Percentiles rank a stretch among this genome's conserved stretches.
Conservation (phyloP, 2,329 filamentous ascomycete genomes). For the Ophiosphaerella korrae region DNA sequence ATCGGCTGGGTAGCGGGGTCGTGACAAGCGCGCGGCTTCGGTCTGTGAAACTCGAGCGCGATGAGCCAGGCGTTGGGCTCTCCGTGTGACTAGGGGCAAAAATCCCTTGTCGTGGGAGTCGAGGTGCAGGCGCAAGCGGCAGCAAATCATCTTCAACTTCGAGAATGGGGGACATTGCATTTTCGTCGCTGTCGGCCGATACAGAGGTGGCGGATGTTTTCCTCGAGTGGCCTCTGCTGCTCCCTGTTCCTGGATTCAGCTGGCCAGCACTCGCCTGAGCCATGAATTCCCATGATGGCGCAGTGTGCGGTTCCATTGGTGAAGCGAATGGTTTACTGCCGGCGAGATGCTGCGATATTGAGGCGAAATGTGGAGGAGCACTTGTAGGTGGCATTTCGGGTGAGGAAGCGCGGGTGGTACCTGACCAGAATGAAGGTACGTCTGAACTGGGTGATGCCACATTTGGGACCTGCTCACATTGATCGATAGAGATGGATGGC, state of each 20-base stretch:
- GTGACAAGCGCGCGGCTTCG: slow-evolving; percentile 39
- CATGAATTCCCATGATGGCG: slow-evolving; percentile 45
- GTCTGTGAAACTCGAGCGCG: slow-evolving; percentile 38
- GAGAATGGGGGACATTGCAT: slow-evolving; percentile 32
- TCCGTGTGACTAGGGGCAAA: slow-evolving; percentile 35
- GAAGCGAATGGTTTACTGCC: slow-evolving; percentile 26
- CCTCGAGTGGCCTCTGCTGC: slow-evolving; percentile 32
- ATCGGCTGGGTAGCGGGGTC: slow-evolving; percentile 39
- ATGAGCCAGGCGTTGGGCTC: slow-evolving; percentile 31
- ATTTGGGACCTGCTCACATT: slow-evolving; percentile 43
- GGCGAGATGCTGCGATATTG: slow-evolving; percentile 21
- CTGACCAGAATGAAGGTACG: slow-evolving; percentile 46
- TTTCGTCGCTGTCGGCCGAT: slow-evolving; percentile 36
- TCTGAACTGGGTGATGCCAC: slow-evolving; percentile 39
- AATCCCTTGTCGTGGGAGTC: slow-evolving; percentile 37
- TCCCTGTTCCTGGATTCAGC: slow-evolving; percentile 25
- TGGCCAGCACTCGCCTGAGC: slow-evolving; percentile 27
- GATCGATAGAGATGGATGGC: slow-evolving; percentile 44
- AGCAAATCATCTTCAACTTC: slow-evolving; percentile 39
- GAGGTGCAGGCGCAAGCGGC: slow-evolving; percentile 31
- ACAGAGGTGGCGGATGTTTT: slow-evolving; percentile 41
- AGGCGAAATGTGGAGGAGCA: slow-evolving; percentile 26
- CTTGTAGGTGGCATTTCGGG: slow-evolving; percentile 41
- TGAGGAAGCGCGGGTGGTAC: slow-evolving; percentile 43
- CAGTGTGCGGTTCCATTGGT: slow-evolving; percentile 35